Evolutionary conservation across 768 basidiomycete genomes (phyloP), one percentile per base, ranked within the genome.

Genomic region (Paxillus ammoniavirescens): DNA sequence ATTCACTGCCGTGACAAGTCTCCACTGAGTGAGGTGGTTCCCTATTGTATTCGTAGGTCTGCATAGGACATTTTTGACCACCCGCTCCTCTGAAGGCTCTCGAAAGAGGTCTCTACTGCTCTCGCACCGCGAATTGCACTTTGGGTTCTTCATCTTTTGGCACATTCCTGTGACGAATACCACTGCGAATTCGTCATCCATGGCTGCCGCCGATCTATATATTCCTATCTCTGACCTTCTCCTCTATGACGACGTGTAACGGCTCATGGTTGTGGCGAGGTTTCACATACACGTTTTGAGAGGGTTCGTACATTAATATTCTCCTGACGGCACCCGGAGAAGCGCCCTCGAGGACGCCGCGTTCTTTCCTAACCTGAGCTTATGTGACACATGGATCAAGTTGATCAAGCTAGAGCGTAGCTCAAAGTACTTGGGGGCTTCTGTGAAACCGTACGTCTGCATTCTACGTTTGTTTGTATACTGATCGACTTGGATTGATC

Each of bases 141-240:
- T 15, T 45, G 23, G 37, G 42, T 12, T 42, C 17, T 42, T 14
- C 31, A 33, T 33, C 8, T 4, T 8, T 21, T 18, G 9, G 28
- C 47, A 33, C 35, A 64, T 67, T 60, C 66, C 66, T 68, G 60
- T 67, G 66, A 68, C 62, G 66, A 26, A 26, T 59, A 68, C 49
- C 33, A 63, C 36, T 28, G 30, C 31, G 13, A 35, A 35, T 51
- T 42, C 49, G 42, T 26, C 23, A 26, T 26, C 5, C 23, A 26
- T 5, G 23, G 23, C 23, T 26, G 3, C 23, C 5, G 23, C 23
- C 23, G 23, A 26, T 26, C 23, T 50, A 14, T 62, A 54, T 53
- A 55, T 57, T 17, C 50, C 59, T 26, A 10, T 50, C 55, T 60
- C 66, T 62, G 54, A 65, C 59, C 36, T 6, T 12, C 45, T 56